Evolutionary conservation across 1,284 basidiomycete species (phyloP).

Genomic region (Irpex sp.): DNA sequence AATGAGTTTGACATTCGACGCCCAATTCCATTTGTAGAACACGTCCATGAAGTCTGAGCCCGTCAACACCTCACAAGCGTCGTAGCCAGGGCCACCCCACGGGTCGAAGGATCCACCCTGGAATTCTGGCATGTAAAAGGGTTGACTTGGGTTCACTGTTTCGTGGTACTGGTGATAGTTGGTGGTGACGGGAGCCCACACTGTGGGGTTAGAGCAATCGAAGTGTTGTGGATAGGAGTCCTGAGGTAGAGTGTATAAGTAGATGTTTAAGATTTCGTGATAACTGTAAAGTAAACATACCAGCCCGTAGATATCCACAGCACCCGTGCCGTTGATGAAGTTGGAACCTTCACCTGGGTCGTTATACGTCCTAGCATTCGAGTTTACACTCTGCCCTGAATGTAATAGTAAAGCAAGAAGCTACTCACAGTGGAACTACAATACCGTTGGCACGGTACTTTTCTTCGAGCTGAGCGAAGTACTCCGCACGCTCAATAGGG

Average conservation of each 20-base stretch:
- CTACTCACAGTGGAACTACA: conserved; percentile 50
- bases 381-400: not conserved
- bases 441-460: conserved; percentile 52
- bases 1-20: conserved; percentile 69
- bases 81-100: conserved; percentile 64
- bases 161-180: conserved; percentile 57
- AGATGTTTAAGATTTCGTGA: too few species aligned
- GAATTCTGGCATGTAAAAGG: conserved; percentile 59
- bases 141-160: conserved; percentile 49
- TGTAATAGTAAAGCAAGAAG: not conserved
- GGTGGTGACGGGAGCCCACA: conserved; percentile 52
- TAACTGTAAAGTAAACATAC: too few species aligned
- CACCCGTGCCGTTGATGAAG: conserved; percentile 65
- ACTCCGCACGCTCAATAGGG: conserved; percentile 43
- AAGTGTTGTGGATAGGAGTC: conserved; percentile 71
- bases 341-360: conserved; percentile 54
- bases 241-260: too few species aligned
- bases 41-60: conserved; percentile 69
- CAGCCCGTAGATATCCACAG: conserved; percentile 48
- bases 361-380: conserved; percentile 49
- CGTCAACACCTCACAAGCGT: conserved; percentile 49
- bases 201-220: conserved; percentile 61
- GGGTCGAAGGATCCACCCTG: conserved; percentile 62
- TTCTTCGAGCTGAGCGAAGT: conserved; percentile 59
- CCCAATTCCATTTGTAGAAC: conserved; percentile 71